Conservation (phyloP, 2,329 filamentous ascomycete genomes). For the Trichoderma oligosporum region DNA sequence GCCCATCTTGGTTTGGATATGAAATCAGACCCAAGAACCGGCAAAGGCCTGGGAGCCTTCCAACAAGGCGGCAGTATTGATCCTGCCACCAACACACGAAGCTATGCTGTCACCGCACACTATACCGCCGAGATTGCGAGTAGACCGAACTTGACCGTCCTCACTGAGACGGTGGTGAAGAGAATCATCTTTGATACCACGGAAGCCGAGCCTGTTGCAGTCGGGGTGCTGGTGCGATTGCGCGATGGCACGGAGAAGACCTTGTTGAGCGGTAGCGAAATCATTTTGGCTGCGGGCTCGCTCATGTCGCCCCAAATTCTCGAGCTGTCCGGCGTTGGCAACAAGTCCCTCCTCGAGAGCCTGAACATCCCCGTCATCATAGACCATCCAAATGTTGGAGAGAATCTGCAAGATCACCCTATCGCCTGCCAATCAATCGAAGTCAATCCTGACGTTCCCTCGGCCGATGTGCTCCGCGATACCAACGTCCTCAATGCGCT, state of each 20-base stretch:
- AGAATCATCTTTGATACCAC: conserved; percentile 31
- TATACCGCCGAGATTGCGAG: conserved; percentile 32
- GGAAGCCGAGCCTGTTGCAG: conserved; percentile 28
- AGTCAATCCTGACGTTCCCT: conserved; percentile 34
- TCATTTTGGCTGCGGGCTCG: conserved; percentile 22
- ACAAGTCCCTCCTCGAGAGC: conserved; percentile 29
- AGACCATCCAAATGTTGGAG: conserved; percentile 37
- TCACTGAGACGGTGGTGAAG: conserved; percentile 34
- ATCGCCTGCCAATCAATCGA: conserved; percentile 27
- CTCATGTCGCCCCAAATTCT: conserved; percentile 29
- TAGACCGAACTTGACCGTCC: conserved; percentile 34
- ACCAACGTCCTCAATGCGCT: conserved; percentile 29
- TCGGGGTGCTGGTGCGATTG: conserved; percentile 31
- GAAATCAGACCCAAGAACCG: conserved; percentile 32
- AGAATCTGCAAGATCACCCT: conserved; percentile 41
- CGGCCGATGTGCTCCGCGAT: conserved; percentile 32
- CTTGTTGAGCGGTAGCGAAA: conserved; percentile 40
- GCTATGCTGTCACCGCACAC: conserved; percentile 34
- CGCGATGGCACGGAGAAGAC: conserved; percentile 32
- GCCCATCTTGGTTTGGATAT: conserved; percentile 32
- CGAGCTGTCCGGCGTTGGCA: conserved; percentile 35
- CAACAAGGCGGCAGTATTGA: conserved; percentile 33
- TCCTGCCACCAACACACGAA: conserved; percentile 31
- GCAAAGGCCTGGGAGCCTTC: conserved; percentile 32
- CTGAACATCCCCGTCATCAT: conserved; percentile 34